phyloP scores from a whole-genome alignment of 768 basidiomycete genomes.

The Trametes cingulata region DNA sequence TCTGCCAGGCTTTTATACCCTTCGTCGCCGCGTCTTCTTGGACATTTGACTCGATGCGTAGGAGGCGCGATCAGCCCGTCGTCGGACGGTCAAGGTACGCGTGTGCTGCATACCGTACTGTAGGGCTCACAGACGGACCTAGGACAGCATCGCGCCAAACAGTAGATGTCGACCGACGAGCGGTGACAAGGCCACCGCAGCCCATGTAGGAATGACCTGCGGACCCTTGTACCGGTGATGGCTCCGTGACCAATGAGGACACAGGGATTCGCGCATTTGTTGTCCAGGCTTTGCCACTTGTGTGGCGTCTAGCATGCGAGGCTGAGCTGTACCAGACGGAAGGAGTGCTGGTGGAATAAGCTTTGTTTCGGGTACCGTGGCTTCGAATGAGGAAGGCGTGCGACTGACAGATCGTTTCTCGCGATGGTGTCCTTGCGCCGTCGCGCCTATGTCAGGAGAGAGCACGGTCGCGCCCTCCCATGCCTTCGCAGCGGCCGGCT shows the following conservation, averaged over 20 bases:
- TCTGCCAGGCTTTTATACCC: conserved; percentile 2
- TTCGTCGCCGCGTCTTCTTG: not conserved
- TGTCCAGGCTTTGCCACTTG: conserved; percentile 7
- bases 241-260: not conserved
- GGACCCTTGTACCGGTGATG: too few relatives aligned
- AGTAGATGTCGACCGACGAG: not conserved
- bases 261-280: conserved; percentile 3
- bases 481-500: too few relatives aligned
- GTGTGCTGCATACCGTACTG: conserved; percentile 1
- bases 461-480: too few relatives aligned
- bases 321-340: not conserved
- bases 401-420: conserved; percentile 5
- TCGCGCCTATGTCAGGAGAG: not conserved
- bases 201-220: too few relatives aligned
- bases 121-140: not conserved
- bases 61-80: conserved; percentile 2
- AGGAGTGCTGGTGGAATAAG: conserved; percentile 1
- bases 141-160: not conserved
- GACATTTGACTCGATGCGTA: not conserved
- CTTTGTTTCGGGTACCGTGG: too few relatives aligned
- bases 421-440: not conserved
- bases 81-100: not conserved
- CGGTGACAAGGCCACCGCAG: not conserved
- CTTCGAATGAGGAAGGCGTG: conserved; percentile 3
- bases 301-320: not conserved